Percentiles rank a stretch among this genome's conserved stretches.
These are phyloP conservation scores for Cicer yamashitae DNA, from an alignment of 306 rosid species.

Conservation along the genomic window DNA sequence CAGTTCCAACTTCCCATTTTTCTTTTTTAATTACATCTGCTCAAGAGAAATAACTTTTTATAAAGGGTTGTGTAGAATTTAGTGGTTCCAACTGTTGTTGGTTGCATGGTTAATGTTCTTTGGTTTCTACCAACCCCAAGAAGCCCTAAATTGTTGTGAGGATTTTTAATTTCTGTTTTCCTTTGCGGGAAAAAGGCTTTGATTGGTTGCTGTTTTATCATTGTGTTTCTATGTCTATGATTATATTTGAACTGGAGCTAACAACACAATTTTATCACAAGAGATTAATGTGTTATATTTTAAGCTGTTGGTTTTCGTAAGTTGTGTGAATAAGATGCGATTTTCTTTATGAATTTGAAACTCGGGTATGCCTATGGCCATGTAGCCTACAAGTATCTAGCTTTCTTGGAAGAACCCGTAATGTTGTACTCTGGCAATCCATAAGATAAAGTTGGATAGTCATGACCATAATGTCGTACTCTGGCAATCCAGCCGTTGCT, in stretches of 20 bases:
- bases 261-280: background rate
- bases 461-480: no score
- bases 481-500: slow-evolving; percentile 42
- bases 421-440: background rate
- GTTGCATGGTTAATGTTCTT: slow-evolving; percentile 7
- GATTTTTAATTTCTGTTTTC: slow-evolving; percentile 15
- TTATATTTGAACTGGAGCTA: slow-evolving; percentile 11
- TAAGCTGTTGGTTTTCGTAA: background rate
- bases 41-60: no score
- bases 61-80: slow-evolving; percentile 29
- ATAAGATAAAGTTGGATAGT: no score
- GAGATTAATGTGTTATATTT: background rate
- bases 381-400: background rate
- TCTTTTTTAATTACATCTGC: no score
- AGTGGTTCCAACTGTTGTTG: slow-evolving; percentile 17
- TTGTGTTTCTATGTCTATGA: background rate
- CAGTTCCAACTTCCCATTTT: no score
- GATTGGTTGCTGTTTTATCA: background rate
- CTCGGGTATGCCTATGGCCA: slow-evolving; percentile 3
- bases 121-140: background rate
- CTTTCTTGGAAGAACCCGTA: no score
- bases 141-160: slow-evolving; percentile 8
- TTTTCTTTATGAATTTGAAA: slow-evolving; percentile 1
- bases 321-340: background rate
- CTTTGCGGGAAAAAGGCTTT: background rate